Base-by-base conservation (phyloP, 306 rosid species). In the Astragalus membranaceus region DNA sequence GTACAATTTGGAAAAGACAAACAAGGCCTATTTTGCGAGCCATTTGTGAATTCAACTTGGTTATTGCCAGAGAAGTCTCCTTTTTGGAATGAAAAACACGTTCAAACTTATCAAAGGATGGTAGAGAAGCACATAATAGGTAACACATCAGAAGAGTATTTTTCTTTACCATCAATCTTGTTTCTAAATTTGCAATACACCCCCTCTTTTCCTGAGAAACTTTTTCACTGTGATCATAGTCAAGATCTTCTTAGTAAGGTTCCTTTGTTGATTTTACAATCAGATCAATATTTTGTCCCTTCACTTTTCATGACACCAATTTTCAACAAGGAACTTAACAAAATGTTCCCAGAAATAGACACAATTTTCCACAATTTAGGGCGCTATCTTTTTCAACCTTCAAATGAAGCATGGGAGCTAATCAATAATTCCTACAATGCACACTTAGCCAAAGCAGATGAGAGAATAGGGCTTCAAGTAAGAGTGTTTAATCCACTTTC, bases 241-340 rank as follows among this genome's bases (percentile, higher is more conserved):
- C 91, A 88, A 54, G 43, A 29, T 29, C 72, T 78, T 76, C 80
- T 88, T 6, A 43, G 8, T 2, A 85, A 70, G 10, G 58, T 78
- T 3, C 80, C 82, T 1, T 67, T 86, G 77, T 63, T 88, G 80
- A 73, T 85, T 47, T 30, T 86, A 80, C 78, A 43, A 33, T 55
- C 95, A 13, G 91, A 88, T 76, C 86, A 88, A 75, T 88, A 85
- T 61, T 84, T 84, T 65, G 81, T 85, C 15, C 91, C 95, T 23
- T 82, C 91, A 55, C 64, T 88, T 12, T 85, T 84, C 78, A 78
- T 88, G 84, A 80, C 71, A 23, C 89, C 87, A 36, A 61, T 81
- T 57, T 84, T 85, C 14, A 79, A 65, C 71, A 16, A 0, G 14
- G 76, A 79, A 10, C 8, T 74, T 10, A 48, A 30, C 39, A 62